Evolutionary conservation across 371 early-diverging fungal species (phyloP), one percentile per base, ranked within the genome.

Genomic region (Zancudomyces culisetae): DNA sequence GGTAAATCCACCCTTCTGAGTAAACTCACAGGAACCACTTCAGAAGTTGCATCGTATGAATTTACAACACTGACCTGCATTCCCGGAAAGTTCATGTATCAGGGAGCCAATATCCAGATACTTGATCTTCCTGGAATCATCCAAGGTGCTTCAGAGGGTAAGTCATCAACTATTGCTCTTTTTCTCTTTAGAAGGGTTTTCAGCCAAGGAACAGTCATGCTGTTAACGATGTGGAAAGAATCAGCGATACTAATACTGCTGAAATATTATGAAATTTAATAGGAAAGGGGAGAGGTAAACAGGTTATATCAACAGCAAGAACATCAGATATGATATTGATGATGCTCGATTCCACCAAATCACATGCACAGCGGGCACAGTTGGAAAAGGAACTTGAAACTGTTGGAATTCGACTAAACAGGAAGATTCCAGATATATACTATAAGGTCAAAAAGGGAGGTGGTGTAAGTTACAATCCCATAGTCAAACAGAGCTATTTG

Each of bases 1-100:
- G 99, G 99, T 49, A 99, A 99, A 70, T 89, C 90, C 20, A 99
- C 99, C 1, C 70, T 99, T 43, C 75, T 99, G 47, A 83, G 81
- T 60, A 95, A 90, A 67, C 64, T 95, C 27, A 99, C 99, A 18
- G 82, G 87, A 35, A 91, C 95, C 0, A 84, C 88, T 58, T 90
- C 93, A 3, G 92, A 88, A 60, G 93, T 89, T 46, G 85, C 79
- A 47, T 82, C 79, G 40, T 97, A 98, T 60, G 99, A 99, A 69
- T 99, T 99, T 71, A 99, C 99, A 3, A 99, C 99, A 0, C 74
- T 99, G 62, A 96, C 96, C 3, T 90, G 90, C 52, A 90, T 95
- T 46, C 98, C 99, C 4, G 99, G 99, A 45, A 90, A 95, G 64
- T 87, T 99, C 58, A 79, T 87, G 49, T 90, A 98, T 70, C 87